Conservation (phyloP, 495 filamentous ascomycete genomes). For the Penicillium alfredii region DNA sequence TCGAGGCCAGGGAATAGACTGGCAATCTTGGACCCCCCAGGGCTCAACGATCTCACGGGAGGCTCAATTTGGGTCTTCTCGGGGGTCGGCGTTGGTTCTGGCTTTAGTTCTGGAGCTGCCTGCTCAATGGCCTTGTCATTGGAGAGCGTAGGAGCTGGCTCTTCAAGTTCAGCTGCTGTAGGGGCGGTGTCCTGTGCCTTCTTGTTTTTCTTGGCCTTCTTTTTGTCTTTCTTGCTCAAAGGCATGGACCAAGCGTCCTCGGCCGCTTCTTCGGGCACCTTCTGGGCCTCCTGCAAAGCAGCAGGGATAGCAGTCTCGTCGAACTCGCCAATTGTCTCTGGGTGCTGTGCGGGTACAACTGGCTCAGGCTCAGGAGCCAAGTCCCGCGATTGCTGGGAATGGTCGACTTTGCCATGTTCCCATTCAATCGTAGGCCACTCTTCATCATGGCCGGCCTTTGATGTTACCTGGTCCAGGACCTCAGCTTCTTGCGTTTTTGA, state of each 20-base stretch:
- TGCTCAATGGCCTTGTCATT: conserved; percentile 8
- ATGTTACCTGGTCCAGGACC: conserved; percentile 1
- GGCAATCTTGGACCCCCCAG: conserved; percentile 29
- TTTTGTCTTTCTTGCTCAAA: conserved; percentile 25
- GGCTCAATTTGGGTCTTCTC: conserved; percentile 17
- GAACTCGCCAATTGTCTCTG: conserved; percentile 29
- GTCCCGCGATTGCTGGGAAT: conserved; percentile 19
- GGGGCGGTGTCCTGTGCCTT: no score
- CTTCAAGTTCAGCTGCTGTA: no score
- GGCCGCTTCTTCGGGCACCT: conserved; percentile 5
- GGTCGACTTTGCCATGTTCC: conserved; percentile 26
- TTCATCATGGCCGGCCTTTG: conserved; percentile 19
- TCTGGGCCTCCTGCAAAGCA: conserved; percentile 17
- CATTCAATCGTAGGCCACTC: conserved; percentile 37
- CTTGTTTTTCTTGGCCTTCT: conserved; percentile 29
- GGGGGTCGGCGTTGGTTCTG: conserved; percentile 3
- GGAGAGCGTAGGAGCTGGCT: conserved; percentile 4
- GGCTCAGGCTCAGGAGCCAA: conserved; percentile 21
- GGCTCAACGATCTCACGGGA: conserved; percentile 16
- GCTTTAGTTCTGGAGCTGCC: conserved; percentile 6
- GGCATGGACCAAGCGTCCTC: conserved; percentile 11
- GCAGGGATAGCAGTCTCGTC: conserved; percentile 27
- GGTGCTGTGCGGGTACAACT: conserved; percentile 22
- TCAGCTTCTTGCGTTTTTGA: conserved; percentile 12
- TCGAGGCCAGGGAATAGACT: conserved; percentile 37